Evolutionary conservation across 2,329 filamentous ascomycete genomes (phyloP).

Genomic region (Nannizzia gypsea): DNA sequence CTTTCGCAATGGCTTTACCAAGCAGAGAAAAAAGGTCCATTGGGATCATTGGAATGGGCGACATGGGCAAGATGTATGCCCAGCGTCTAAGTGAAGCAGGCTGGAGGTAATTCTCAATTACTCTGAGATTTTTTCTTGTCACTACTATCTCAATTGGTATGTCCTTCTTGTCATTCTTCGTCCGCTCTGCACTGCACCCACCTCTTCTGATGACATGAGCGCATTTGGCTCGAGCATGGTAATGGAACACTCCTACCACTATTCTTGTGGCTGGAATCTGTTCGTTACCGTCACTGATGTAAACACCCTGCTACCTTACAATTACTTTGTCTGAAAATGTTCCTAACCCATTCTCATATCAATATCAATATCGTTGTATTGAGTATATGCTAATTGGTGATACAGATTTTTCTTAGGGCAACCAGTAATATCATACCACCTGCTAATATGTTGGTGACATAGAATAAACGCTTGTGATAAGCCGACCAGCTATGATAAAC

Average conservation of each 20-base stretch:
- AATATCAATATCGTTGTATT: background rate
- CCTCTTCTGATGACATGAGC: conserved; percentile 93
- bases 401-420: background rate
- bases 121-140: conserved; percentile 4
- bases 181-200: background rate
- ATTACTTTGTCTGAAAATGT: conserved; percentile 65
- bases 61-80: conserved; percentile 99
- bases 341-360: conserved; percentile 19
- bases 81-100: conserved; percentile 76
- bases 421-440: background rate
- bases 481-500: conserved; percentile 71
- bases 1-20: conserved; percentile 5
- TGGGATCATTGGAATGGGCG: conserved; percentile 96
- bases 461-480: conserved; percentile 93
- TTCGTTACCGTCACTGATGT: conserved; percentile 83
- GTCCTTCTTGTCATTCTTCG: conserved; percentile 13
- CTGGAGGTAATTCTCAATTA: conserved; percentile 65
- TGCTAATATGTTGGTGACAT: conserved; percentile 14
- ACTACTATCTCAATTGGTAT: conserved; percentile 9
- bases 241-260: conserved; percentile 50
- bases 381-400: conserved; percentile 5
- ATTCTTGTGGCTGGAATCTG: conserved; percentile 57
- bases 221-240: conserved; percentile 99
- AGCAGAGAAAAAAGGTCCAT: conserved; percentile 54
- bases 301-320: conserved; percentile 93